phyloP scores from a whole-genome alignment of 73 alveolate species.

The Symbiodinium natans region DNA sequence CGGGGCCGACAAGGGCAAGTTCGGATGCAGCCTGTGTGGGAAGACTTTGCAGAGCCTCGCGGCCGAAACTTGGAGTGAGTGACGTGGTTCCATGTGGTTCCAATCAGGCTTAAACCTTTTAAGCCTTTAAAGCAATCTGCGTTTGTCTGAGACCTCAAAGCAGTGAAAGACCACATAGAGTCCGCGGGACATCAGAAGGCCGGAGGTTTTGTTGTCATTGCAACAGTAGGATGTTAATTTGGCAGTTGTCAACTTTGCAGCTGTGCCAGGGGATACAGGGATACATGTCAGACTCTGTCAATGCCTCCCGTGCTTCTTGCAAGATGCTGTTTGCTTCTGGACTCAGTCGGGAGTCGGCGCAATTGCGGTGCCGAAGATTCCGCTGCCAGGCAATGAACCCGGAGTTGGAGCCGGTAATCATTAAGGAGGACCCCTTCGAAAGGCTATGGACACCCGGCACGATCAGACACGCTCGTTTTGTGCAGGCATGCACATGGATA shows the following conservation, averaged over 20 bases:
- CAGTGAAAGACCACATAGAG: neutral
- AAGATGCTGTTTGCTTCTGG: neutral
- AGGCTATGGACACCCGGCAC: slow-evolving; percentile 15
- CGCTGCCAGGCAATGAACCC: neutral
- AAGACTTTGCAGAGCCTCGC: neutral
- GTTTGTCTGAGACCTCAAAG: neutral
- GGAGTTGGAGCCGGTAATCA: neutral
- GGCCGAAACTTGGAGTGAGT: neutral
- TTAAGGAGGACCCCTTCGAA: slow-evolving; percentile 7
- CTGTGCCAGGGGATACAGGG: neutral
- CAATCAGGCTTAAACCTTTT: no score
- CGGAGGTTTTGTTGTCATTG: neutral
- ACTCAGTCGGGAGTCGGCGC: neutral
- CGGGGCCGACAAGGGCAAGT: neutral
- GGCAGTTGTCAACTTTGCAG: neutral
- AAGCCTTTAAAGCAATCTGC: neutral
- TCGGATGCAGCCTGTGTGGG: neutral
- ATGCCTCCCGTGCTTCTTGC: neutral
- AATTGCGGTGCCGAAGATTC: neutral
- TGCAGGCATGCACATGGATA: neutral
- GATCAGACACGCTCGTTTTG: neutral
- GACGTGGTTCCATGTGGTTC: no score
- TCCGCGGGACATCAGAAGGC: slow-evolving; percentile 55
- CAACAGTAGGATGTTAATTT: neutral
- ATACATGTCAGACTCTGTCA: no score